Evolutionary conservation across 2,329 filamentous ascomycete genomes (phyloP), one percentile per base, ranked within the genome.

Genomic region (Plenodomus tracheiphilus): DNA sequence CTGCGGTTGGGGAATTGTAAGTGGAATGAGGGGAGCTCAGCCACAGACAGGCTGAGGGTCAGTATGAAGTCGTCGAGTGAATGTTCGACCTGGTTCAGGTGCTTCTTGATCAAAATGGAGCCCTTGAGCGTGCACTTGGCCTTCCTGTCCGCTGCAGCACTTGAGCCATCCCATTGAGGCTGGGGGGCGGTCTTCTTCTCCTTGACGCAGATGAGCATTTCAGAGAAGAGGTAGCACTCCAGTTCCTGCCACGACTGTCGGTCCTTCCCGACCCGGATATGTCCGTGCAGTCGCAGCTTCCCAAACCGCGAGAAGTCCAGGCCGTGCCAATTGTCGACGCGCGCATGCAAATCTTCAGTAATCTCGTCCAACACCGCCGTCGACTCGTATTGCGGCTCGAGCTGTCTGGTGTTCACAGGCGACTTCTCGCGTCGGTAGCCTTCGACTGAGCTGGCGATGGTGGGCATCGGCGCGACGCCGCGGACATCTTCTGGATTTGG

Each of bases 131-230:
- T 96, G 77, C 88, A 97, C 56, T 89, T 85, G 2, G 85, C 85
- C 9, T 82, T 78, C 70, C 87, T 92, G 18, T 80, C 45, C 2
- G 56, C 81, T 1, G 78, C 77, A 15, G 78, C 77, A 16, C 75
- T 74, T 1, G 74, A 61, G 19, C 77, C 77, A n/a, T 83, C 87
- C 82, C 89, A 92, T 57, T 89, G 84, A 43, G 84, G 81, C 34
- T 81, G 79, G 53, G 64, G 69, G 34, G 78, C 59, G 8, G 80
- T 74, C 76, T 92, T 96, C 82, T 97, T 97, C 75, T 97, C 94
- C 75, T 97, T 99, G 53, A 99, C 91, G 68, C 94, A 99, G 58
- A 99, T 99, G 63, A 99, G 87, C 94, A 99, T 99, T 76, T 99
- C 94, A 4, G 88, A 90, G 68, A 99, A 99, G 22, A 99, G 81